These are phyloP conservation scores for Tetracentron sinense DNA, from an alignment of 164 flowering plant genomes.

Conservation along the genomic window DNA sequence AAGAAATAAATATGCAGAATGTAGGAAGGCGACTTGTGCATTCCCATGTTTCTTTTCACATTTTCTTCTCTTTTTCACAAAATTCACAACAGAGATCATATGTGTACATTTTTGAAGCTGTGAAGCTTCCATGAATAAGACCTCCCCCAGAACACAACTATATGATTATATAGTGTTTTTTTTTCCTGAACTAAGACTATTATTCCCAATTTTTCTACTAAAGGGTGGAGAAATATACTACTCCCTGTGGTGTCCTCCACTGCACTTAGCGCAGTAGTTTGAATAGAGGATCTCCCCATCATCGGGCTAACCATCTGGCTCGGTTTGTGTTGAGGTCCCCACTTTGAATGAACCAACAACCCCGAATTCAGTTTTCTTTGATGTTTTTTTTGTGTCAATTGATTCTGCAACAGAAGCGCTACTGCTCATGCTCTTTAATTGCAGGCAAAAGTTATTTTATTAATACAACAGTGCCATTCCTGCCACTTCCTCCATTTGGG, in stretches of 20 bases:
- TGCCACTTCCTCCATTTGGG: slow-evolving; percentile 16
- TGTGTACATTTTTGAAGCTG: slow-evolving; percentile 30
- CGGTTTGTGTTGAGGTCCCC: slow-evolving; percentile 46
- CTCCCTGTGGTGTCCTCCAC: slow-evolving; percentile 21
- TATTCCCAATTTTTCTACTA: background rate
- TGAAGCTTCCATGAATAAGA: slow-evolving; percentile 15
- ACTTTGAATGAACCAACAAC: slow-evolving; percentile 66
- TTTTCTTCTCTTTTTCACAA: background rate
- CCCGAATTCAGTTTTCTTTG: slow-evolving; percentile 23
- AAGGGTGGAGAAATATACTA: background rate
- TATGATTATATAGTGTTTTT: slow-evolving; percentile 3
- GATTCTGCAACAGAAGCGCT: slow-evolving; percentile 15
- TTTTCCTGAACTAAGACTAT: background rate
- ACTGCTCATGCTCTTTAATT: slow-evolving; percentile 49
- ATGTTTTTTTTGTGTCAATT: slow-evolving; percentile 14
- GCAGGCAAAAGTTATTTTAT: slow-evolving; percentile 19
- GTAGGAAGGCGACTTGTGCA: background rate
- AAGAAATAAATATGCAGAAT: slow-evolving; percentile 2
- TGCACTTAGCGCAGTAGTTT: slow-evolving; percentile 37
- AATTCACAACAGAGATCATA: slow-evolving; percentile 14
- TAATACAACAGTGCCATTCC: slow-evolving; percentile 12
- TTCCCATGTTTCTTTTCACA: slow-evolving; percentile 1
- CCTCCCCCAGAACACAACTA: slow-evolving; percentile 4
- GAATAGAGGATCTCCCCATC: slow-evolving; percentile 20
- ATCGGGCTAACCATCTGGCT: slow-evolving; percentile 18